Evolutionary conservation across 2,329 filamentous ascomycete species (phyloP).

Genomic region (Monilinia fructigena): DNA sequence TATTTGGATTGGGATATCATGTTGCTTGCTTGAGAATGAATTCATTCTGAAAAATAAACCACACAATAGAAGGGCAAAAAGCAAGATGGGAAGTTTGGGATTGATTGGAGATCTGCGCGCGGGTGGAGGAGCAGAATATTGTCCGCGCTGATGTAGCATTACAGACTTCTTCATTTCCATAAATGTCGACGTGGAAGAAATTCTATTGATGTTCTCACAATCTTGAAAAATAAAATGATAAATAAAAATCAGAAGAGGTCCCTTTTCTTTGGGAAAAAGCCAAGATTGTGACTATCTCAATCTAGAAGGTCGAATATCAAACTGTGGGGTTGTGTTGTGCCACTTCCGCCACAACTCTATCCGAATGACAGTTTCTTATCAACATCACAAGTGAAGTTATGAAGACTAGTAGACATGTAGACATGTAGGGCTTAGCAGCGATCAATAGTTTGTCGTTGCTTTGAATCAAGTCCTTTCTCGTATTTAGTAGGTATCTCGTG

Average conservation of each 20-base stretch:
- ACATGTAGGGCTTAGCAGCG: not conserved
- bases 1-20: constrained; percentile 7
- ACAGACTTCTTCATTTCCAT: not conserved
- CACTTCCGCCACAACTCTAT: constrained; percentile 1
- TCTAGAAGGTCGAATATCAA: constrained; percentile 7
- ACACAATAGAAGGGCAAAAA: not conserved
- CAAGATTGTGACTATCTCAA: constrained; percentile 8
- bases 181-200: not conserved
- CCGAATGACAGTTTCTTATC: not conserved
- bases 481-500: not conserved
- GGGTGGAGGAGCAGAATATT: constrained; percentile 1
- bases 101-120: not conserved
- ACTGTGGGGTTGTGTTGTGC: not conserved
- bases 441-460: not conserved
- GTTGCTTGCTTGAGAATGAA: not conserved
- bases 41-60: constrained; percentile 10
- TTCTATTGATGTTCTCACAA: not conserved
- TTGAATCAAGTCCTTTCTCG: not conserved
- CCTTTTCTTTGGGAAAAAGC: not conserved
- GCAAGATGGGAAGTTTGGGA: not conserved
- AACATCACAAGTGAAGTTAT: not conserved
- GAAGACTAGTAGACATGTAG: not conserved
- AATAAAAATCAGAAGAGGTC: not conserved
- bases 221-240: not conserved
- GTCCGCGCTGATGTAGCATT: constrained; percentile 2